A percentile compares a stretch with the other conserved stretches of the same genome.
Evolutionary conservation across 2,329 filamentous ascomycete species (phyloP).

Genomic region (Ascochyta clinopodiicola): DNA sequence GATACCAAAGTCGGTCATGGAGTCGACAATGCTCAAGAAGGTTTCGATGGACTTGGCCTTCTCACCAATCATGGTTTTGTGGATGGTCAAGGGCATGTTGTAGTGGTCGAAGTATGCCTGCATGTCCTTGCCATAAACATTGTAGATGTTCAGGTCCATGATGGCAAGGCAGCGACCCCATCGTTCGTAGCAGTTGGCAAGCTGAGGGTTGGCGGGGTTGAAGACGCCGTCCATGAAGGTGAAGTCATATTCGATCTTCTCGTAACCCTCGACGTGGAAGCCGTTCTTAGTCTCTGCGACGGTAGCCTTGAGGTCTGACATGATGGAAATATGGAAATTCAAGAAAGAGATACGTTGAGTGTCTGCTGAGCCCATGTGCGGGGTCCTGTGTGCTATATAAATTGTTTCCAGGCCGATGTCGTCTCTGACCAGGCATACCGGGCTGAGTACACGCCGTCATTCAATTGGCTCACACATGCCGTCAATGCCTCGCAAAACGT

Average conservation of each 20-base stretch:
- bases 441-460: slow-evolving; percentile 23
- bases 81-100: slow-evolving; percentile 66
- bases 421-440: slow-evolving; percentile 18
- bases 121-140: slow-evolving; percentile 70
- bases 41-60: slow-evolving; percentile 78
- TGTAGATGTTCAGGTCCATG: slow-evolving; percentile 75
- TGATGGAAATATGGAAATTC: slow-evolving; percentile 45
- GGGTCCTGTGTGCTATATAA: slow-evolving; percentile 29
- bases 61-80: slow-evolving; percentile 77
- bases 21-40: slow-evolving; percentile 72
- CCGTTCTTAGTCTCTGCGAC: slow-evolving; percentile 69
- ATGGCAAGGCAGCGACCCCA: slow-evolving; percentile 72
- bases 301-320: slow-evolving; percentile 72
- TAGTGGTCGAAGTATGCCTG: slow-evolving; percentile 72
- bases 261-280: slow-evolving; percentile 75
- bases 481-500: slow-evolving; percentile 28
- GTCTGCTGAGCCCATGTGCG: slow-evolving; percentile 22
- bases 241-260: slow-evolving; percentile 80
- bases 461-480: slow-evolving; percentile 34
- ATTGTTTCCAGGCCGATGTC: slow-evolving; percentile 16
- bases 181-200: slow-evolving; percentile 68
- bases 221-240: slow-evolving; percentile 75
- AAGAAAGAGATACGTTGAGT: slow-evolving; percentile 34
- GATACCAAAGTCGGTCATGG: slow-evolving; percentile 76
- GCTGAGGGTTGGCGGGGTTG: slow-evolving; percentile 63